A percentile compares a stretch with the other conserved stretches of the same genome.
Conservation (phyloP, 148 eudicot species). For the Cornus florida region DNA sequence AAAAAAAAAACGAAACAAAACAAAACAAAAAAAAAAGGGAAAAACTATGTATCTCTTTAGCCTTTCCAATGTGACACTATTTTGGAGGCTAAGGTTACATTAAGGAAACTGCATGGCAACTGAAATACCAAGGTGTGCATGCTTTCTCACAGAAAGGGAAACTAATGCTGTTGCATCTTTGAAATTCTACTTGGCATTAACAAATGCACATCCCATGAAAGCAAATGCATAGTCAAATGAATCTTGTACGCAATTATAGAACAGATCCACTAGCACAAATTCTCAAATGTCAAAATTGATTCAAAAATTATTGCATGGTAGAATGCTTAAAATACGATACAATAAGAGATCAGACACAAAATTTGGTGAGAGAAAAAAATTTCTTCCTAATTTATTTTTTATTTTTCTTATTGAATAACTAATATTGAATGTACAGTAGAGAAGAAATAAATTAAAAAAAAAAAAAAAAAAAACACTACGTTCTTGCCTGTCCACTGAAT, state of each 20-base stretch:
- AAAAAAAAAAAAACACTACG: neutral
- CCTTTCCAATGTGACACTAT: too few relatives aligned
- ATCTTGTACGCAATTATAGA: neutral
- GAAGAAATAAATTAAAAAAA: neutral
- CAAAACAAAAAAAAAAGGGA: too few relatives aligned
- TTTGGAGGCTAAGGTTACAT: too few relatives aligned
- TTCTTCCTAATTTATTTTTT: neutral
- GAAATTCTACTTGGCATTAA: too few relatives aligned
- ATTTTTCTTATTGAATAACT: neutral
- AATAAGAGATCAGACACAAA: neutral
- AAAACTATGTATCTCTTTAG: too few relatives aligned
- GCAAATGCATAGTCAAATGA: neutral
- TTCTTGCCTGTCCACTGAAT: conserved; percentile 75
- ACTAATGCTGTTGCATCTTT: too few relatives aligned
- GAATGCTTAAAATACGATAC: conserved; percentile 1
- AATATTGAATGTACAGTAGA: neutral
- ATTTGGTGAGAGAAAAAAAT: neutral
- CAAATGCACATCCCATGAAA: too few relatives aligned
- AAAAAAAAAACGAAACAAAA: too few relatives aligned
- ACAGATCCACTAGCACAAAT: neutral
- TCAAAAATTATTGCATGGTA: neutral
- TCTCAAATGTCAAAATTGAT: too few relatives aligned
- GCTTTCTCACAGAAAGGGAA: too few relatives aligned
- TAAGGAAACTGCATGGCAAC: too few relatives aligned
- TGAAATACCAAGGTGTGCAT: too few relatives aligned